A percentile compares a stretch with the other conserved stretches of the same genome.
Conservation (phyloP, 805 yeast species). For the Starmerella gropengiesseri region DNA sequence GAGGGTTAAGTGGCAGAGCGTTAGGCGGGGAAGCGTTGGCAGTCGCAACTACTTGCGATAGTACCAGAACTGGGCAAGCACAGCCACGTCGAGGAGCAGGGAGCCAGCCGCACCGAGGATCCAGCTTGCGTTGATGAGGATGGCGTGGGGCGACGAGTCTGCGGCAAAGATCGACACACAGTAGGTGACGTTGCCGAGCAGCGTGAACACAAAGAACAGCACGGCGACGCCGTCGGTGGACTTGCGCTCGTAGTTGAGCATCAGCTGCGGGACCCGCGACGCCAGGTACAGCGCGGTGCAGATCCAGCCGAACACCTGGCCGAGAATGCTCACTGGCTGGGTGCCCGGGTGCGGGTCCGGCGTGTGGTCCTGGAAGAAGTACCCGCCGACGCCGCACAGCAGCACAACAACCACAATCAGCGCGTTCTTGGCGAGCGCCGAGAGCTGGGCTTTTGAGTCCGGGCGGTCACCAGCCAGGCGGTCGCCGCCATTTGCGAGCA, state of each 20-base stretch:
- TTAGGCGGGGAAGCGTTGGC: no score
- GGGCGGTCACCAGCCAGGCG: conserved; percentile 4
- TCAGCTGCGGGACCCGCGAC: conserved; percentile 84
- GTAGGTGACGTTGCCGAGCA: conserved; percentile 84
- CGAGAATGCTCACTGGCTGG: conserved; percentile 53
- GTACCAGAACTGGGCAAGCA: conserved; percentile 74
- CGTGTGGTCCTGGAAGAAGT: conserved; percentile 58
- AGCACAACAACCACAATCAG: conserved; percentile 59
- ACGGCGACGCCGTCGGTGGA: conserved; percentile 93
- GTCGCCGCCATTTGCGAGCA: conserved; percentile 1
- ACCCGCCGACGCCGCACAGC: conserved; percentile 74
- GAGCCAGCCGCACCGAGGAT: conserved; percentile 86
- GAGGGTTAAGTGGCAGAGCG: no score
- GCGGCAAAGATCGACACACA: conserved; percentile 68
- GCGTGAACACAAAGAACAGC: conserved; percentile 87
- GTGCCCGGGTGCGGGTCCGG: conserved; percentile 35
- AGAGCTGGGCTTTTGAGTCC: conserved; percentile 16
- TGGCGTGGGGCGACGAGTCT: conserved; percentile 55
- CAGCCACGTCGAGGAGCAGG: conserved; percentile 66
- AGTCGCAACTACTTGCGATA: conserved; percentile 32
- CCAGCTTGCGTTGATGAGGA: conserved; percentile 84
- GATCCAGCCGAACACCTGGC: conserved; percentile 75
- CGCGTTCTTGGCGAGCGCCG: conserved; percentile 20
- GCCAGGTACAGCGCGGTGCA: conserved; percentile 48
- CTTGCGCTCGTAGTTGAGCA: conserved; percentile 73